Evolutionary conservation across 129 eudicot species (phyloP).

Genomic region (Saposhnikovia divaricata): DNA sequence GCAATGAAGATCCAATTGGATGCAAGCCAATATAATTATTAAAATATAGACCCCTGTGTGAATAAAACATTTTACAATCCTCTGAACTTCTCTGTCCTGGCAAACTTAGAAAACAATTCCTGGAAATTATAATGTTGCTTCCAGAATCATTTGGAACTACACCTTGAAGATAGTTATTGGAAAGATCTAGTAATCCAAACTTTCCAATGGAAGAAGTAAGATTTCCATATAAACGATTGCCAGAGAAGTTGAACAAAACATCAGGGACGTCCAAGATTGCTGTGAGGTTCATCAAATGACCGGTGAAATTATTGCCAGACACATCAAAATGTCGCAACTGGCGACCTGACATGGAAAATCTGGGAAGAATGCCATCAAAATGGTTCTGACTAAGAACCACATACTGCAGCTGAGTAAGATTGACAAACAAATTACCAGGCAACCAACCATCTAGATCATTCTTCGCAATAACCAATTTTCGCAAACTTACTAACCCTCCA

Average conservation of each 20-base stretch:
- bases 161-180: conserved; percentile 64
- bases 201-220: conserved; percentile 16
- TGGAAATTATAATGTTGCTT: conserved; percentile 10
- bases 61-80: conserved; percentile 46
- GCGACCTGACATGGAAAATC: conserved; percentile 19
- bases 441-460: conserved; percentile 45
- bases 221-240: conserved; percentile 54
- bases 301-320: conserved; percentile 36
- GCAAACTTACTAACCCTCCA: conserved; percentile 33
- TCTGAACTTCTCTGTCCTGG: conserved; percentile 38
- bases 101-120: conserved; percentile 43
- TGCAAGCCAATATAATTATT: conserved; percentile 9
- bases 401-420: conserved; percentile 23
- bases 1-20: conserved; percentile 25
- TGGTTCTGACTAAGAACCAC: conserved; percentile 40
- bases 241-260: conserved; percentile 50
- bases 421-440: conserved; percentile 20
- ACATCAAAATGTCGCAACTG: conserved; percentile 26
- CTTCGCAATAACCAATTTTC: conserved; percentile 29
- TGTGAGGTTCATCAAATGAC: conserved; percentile 23
- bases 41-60: conserved; percentile 27
- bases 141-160: conserved; percentile 13
- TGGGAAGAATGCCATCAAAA: conserved; percentile 40
- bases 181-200: conserved; percentile 40
- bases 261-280: conserved; percentile 20